These are phyloP conservation scores for Emergomyces orientalis DNA, from an alignment of 2,329 filamentous ascomycete genomes.

Conservation along the genomic window DNA sequence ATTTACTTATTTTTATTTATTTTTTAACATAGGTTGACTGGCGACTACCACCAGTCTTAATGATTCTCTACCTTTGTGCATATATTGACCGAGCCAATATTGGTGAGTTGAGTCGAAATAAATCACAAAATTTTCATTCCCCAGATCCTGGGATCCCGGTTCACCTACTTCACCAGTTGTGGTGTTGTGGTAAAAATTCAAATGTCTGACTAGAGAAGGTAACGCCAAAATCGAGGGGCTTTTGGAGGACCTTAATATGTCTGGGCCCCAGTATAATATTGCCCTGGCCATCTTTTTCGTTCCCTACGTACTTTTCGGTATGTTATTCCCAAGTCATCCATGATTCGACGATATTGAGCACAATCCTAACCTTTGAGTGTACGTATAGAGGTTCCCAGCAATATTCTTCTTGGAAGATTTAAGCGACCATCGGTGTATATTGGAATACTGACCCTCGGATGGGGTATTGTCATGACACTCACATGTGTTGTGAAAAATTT, in stretches of 20 bases:
- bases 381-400: conserved; percentile 31
- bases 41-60: conserved; percentile 8
- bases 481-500: conserved; percentile 33
- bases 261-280: conserved; percentile 58
- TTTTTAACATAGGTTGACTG: conserved; percentile 9
- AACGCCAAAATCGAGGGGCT: conserved; percentile 56
- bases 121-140: neutral
- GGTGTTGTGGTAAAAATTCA: neutral
- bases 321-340: conserved; percentile 57
- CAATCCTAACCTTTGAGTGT: neutral
- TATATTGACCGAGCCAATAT: conserved; percentile 13
- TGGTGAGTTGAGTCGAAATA: conserved; percentile 2
- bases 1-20: no score
- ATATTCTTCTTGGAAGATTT: conserved; percentile 21
- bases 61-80: conserved; percentile 12
- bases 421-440: conserved; percentile 38
- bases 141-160: no score
- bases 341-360: neutral
- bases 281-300: conserved; percentile 78
- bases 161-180: neutral
- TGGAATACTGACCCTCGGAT: conserved; percentile 23
- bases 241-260: conserved; percentile 52
- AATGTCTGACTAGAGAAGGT: conserved; percentile 59
- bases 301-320: conserved; percentile 70
- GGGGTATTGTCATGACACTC: conserved; percentile 33